Conservation (phyloP, 1,139 yeast species). For the Pichia sp. region DNA sequence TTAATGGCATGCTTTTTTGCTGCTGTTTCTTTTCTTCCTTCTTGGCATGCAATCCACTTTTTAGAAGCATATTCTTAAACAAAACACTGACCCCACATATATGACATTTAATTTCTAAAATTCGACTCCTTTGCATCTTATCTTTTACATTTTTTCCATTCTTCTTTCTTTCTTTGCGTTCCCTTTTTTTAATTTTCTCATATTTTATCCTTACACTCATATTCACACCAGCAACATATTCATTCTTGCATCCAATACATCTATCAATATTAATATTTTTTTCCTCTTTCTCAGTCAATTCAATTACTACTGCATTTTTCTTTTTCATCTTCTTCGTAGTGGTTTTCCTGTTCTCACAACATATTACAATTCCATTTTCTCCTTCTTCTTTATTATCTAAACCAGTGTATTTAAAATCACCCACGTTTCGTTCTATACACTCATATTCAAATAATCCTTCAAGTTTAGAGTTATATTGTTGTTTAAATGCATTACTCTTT, state of each 20-base stretch:
- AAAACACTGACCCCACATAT: not conserved
- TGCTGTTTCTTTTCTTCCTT: not conserved
- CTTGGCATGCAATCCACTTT: not conserved
- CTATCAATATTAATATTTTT: constrained; percentile 32
- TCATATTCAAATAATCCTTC: constrained; percentile 1
- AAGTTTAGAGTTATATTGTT: constrained; percentile 6
- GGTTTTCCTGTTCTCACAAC: not conserved
- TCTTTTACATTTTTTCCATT: not conserved
- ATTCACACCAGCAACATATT: constrained; percentile 16
- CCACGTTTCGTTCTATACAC: not conserved
- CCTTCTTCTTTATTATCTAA: not conserved
- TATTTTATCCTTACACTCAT: constrained; percentile 11
- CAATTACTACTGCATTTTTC: not conserved
- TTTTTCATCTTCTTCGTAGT: not conserved
- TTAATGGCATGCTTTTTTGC: not conserved
- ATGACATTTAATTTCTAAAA: not conserved
- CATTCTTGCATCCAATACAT: constrained; percentile 38
- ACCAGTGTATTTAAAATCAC: not conserved
- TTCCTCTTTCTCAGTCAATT: not conserved
- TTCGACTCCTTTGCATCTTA: not conserved
- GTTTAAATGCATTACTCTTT: not conserved
- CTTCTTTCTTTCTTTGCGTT: not conserved
- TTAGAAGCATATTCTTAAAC: not conserved
- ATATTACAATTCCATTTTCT: not conserved
- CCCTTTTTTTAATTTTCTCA: not conserved